Evolutionary conservation across 176 grass and related monocot species (phyloP).

Genomic region (Cenchrus purpureus): DNA sequence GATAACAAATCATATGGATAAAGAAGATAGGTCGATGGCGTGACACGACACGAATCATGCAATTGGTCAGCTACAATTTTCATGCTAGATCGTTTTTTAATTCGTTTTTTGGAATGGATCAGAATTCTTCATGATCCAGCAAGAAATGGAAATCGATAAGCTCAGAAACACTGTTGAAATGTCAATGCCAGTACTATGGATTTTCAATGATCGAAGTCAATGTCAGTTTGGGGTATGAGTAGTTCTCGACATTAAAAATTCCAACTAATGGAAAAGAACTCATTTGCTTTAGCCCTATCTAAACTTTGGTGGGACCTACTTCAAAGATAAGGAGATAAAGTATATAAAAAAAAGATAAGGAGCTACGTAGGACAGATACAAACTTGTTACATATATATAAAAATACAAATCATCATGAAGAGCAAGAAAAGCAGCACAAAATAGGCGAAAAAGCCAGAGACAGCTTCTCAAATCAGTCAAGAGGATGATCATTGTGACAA

Average conservation of each 20-base stretch:
- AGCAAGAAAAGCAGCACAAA: conserved; percentile 1
- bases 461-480: conserved; percentile 40
- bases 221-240: neutral
- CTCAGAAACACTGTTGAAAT: neutral
- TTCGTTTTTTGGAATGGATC: too few relatives aligned
- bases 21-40: conserved; percentile 6
- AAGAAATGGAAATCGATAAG: too few relatives aligned
- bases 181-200: neutral
- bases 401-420: neutral
- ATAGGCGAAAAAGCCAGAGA: neutral
- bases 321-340: neutral
- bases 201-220: neutral
- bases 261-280: conserved; percentile 11
- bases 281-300: neutral
- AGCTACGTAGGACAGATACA: neutral
- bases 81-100: neutral
- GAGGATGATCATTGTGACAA: conserved; percentile 42
- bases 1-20: neutral
- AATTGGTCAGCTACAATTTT: neutral
- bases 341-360: too few relatives aligned
- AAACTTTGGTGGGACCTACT: neutral
- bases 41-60: conserved; percentile 1
- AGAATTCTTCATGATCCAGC: too few relatives aligned
- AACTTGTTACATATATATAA: neutral
- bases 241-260: conserved; percentile 24